A percentile compares a stretch with the other conserved stretches of the same genome.
These are phyloP conservation scores for Citrus medica DNA, from an alignment of 345 rosid genomes.

Conservation along the genomic window DNA sequence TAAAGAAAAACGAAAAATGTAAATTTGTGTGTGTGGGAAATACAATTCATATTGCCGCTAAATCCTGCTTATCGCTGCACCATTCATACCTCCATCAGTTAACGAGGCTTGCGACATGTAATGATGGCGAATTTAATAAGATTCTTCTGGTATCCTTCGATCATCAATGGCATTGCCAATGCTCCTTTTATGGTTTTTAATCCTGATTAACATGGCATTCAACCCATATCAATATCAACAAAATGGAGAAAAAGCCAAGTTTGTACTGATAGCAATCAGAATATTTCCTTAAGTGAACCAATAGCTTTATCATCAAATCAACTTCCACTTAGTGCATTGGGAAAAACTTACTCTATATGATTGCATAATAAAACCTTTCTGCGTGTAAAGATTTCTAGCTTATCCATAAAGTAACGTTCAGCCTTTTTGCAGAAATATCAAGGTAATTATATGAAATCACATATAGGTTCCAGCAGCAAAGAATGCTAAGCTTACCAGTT, in stretches of 20 bases:
- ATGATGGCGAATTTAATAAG: constrained; percentile 74
- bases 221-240: constrained; percentile 6
- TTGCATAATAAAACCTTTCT: no score
- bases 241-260: neutral
- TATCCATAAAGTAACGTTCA: neutral
- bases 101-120: constrained; percentile 65
- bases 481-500: constrained; percentile 43
- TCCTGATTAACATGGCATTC: constrained; percentile 35
- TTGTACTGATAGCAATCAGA: neutral
- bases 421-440: neutral
- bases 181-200: constrained; percentile 80
- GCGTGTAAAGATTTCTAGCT: neutral
- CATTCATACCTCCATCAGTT: constrained; percentile 8
- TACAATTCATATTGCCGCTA: neutral
- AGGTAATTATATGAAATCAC: neutral
- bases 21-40: neutral
- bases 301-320: neutral
- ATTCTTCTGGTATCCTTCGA: constrained; percentile 81
- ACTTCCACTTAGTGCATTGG: neutral
- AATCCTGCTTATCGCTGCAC: neutral
- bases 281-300: neutral
- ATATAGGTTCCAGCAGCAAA: neutral
- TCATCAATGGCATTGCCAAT: constrained; percentile 86
- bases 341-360: neutral
- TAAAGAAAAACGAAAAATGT: neutral